These are phyloP conservation scores for Yarrowia divulgata DNA, from an alignment of 805 yeast genomes.

Conservation along the genomic window DNA sequence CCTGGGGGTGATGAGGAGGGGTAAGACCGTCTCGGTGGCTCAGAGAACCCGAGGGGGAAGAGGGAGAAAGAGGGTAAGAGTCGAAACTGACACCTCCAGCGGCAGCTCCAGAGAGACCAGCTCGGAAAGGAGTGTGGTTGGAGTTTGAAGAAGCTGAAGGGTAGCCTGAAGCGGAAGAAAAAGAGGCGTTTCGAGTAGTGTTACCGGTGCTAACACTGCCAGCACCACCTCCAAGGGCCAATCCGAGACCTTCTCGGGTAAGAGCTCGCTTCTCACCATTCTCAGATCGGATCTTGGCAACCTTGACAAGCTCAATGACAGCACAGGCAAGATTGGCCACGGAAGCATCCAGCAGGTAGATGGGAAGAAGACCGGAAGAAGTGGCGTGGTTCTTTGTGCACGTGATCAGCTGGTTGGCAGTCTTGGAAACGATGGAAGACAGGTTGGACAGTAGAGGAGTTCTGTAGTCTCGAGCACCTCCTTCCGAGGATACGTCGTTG, in stretches of 20 bases:
- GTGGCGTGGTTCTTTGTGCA: conserved; percentile 75
- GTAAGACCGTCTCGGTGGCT: not conserved
- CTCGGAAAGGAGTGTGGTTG: conserved; percentile 25
- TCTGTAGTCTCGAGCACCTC: conserved; percentile 25
- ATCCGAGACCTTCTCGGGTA: conserved; percentile 11
- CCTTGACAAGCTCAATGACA: conserved; percentile 54
- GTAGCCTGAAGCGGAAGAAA: conserved; percentile 8
- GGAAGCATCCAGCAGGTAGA: conserved; percentile 74
- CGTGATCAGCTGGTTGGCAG: conserved; percentile 77
- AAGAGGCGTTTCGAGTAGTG: not conserved
- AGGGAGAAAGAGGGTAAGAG: conserved; percentile 12
- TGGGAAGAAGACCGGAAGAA: conserved; percentile 71
- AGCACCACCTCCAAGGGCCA: not conserved
- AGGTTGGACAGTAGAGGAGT: conserved; percentile 43
- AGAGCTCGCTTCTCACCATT: conserved; percentile 22
- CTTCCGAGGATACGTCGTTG: conserved; percentile 38
- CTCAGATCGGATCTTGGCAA: conserved; percentile 45
- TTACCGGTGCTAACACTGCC: not conserved
- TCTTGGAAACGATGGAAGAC: conserved; percentile 60
- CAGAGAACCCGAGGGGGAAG: not conserved
- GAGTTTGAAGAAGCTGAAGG: not conserved
- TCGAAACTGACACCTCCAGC: conserved; percentile 14
- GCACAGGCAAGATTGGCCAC: conserved; percentile 74
- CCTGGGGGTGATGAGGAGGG: conserved; percentile 5
- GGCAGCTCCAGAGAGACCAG: conserved; percentile 22